Base-by-base conservation (phyloP, 2,329 filamentous ascomycete species). In the Stagonosporopsis cucurbitacearum region DNA sequence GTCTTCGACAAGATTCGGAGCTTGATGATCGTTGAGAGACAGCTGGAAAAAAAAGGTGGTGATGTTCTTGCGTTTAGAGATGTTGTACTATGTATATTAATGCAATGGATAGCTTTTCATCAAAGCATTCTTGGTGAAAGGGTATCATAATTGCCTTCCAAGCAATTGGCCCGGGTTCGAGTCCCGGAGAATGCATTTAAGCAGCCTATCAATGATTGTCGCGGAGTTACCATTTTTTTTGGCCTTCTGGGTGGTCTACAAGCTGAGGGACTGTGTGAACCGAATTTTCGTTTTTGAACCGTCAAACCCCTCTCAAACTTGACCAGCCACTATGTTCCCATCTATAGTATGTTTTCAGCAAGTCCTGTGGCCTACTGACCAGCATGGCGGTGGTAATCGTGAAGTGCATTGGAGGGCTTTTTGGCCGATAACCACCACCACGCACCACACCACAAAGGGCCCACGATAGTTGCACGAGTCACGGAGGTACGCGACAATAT, bases 81-180 rank as follows among this genome's bases (percentile, higher is more conserved):
- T n/a, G n/a, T n/a, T n/a, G n/a, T n/a, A n/a, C n/a, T n/a, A n/a
- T n/a, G n/a, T n/a, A 13, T 13, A 33, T n/a, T 33, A 13, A 4
- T 33, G 13, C 9, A n/a, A 17, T 17, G 6, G 17, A 5, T 8
- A 15, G n/a, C 9, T 12, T 19, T 17, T 19, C 23, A 48, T 48
- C 44, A 48, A 42, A 50, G 54, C 54, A 57, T 57, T 46, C 48
- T 51, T 57, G 54, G 54, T 57, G 26, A 32, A 57, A 51, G 26
- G 54, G 54, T 57, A 57, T 32, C 26, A 57, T 57, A 57, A 51
- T 57, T 57, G 54, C 54, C 54, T 57, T 57, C 54, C 54, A 57
- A 55, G 53, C 53, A 55, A 55, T 55, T 55, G 53, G 53, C 47
- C 47, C 53, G 53, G 53, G 53, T 55, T 53, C 50, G 50, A 53